Evolutionary conservation across 1,139 yeast species (phyloP).

Genomic region (Hansenula sp.): DNA sequence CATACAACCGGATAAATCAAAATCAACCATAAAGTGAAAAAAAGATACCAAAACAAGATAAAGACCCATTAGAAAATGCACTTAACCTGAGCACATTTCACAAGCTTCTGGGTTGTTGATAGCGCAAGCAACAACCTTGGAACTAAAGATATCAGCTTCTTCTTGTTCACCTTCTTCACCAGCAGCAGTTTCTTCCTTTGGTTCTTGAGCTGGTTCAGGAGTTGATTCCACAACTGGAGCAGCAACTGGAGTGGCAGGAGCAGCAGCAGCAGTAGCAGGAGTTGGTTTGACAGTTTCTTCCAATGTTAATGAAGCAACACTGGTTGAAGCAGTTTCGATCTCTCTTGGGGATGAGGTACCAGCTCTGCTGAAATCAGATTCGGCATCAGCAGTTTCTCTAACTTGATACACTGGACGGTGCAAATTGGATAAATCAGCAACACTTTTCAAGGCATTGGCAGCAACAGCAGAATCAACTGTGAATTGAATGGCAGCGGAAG

Average conservation of each 20-base stretch:
- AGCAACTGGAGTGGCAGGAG: constrained; percentile 19
- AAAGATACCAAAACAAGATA: neutral
- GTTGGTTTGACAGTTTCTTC: constrained; percentile 20
- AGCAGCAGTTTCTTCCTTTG: constrained; percentile 20
- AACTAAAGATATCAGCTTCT: constrained; percentile 74
- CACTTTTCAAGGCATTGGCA: constrained; percentile 45
- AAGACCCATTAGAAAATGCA: neutral
- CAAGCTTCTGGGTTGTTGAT: constrained; percentile 96
- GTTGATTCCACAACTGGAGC: constrained; percentile 14
- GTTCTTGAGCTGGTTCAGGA: constrained; percentile 21
- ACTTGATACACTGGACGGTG: constrained; percentile 50
- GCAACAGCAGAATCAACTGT: constrained; percentile 67
- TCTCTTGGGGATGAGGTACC: constrained; percentile 22
- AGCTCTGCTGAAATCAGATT: constrained; percentile 21
- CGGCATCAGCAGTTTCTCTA: constrained; percentile 26
- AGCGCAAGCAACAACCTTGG: constrained; percentile 94
- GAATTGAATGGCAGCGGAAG: constrained; percentile 90
- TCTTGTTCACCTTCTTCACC: constrained; percentile 28
- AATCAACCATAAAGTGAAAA: too few relatives aligned
- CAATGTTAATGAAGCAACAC: constrained; percentile 27
- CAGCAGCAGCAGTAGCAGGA: constrained; percentile 15
- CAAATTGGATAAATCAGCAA: constrained; percentile 53
- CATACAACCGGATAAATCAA: neutral
- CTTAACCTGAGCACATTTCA: constrained; percentile 96
- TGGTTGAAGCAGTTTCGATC: constrained; percentile 25